A percentile compares a stretch with the other conserved stretches of the same genome.
Conservation (phyloP, 257 asterid species). For the Solanum sejunctum region DNA sequence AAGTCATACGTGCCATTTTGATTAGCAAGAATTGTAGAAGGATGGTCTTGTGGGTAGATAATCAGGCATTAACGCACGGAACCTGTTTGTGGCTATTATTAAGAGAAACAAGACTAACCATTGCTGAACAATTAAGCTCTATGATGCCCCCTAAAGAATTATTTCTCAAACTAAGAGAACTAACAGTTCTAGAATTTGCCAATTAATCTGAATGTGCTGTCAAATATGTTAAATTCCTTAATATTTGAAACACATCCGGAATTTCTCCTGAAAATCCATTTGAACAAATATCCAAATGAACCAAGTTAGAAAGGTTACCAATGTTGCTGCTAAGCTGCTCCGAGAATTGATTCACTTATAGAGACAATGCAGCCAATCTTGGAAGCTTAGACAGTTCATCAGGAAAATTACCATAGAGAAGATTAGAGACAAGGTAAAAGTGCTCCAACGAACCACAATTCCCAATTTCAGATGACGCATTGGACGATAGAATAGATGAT, state of each 20-base stretch:
- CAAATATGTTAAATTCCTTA: constrained; percentile 27
- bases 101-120: constrained; percentile 61
- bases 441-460: constrained; percentile 40
- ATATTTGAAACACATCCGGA: constrained; percentile 48
- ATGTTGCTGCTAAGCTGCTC: constrained; percentile 34
- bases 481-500: too few relatives aligned
- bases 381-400: constrained; percentile 40
- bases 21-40: background rate
- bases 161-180: constrained; percentile 48
- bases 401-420: constrained; percentile 42
- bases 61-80: constrained; percentile 44
- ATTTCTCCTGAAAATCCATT: constrained; percentile 43
- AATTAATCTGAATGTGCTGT: constrained; percentile 66
- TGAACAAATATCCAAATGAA: constrained; percentile 38
- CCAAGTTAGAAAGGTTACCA: constrained; percentile 60
- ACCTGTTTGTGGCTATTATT: constrained; percentile 48
- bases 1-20: background rate
- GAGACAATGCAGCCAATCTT: constrained; percentile 25
- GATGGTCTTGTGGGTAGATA: constrained; percentile 21
- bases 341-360: constrained; percentile 45
- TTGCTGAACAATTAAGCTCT: constrained; percentile 55
- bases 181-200: constrained; percentile 44
- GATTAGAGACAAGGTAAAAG: constrained; percentile 35
- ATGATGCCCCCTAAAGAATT: constrained; percentile 46
- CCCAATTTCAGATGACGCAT: constrained; percentile 22